Evolutionary conservation across 2,329 filamentous ascomycete species (phyloP), one percentile per base, ranked within the genome.

Genomic region (Trichoderma semiorbis): DNA sequence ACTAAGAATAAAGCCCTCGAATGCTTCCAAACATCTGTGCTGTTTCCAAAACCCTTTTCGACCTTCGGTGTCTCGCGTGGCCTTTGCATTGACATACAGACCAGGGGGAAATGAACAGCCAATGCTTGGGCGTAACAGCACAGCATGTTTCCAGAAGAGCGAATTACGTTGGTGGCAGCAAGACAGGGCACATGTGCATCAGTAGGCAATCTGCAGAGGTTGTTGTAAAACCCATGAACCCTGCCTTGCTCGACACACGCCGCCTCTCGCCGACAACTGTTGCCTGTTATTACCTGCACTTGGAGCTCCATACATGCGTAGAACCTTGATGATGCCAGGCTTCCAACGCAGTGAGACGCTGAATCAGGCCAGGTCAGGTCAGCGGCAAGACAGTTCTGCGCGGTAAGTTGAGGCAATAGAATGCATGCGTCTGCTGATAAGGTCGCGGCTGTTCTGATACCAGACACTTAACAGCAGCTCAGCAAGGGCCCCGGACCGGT

Each of bases 81-180:
- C 61, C 47, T 55, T 66, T 57, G 62, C 69, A 71, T 71, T 32
- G 60, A 71, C 60, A 30, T 26, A 43, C 57, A 57, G 55, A 61
- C 50, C 21, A 67, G 69, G 55, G 65, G 70, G 32, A 53, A 57
- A 72, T 72, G 66, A 70, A 58, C 28, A 65, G 58, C 71, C 71
- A 70, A 72, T 70, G 36, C 66, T 28, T 70, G 58, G 50, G 55
- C 57, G 36, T 14, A 57, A 65, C 53, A 18, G 21, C 30, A 47
- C 50, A 5, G 66, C 67, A 64, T 72, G 66, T 47, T 72, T 72
- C 65, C 61, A 50, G 70, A 72, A 72, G 43, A 67, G 70, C 57
- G 70, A 71, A 60, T 66, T 50, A n/a, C 67, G 36, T 62, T 71
- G 62, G 39, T 50, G 55, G 70, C 32, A 60, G 57, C 26, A 8